Evolutionary conservation across 1,284 basidiomycete species (phyloP).

Genomic region (Fomitopsis palustris): DNA sequence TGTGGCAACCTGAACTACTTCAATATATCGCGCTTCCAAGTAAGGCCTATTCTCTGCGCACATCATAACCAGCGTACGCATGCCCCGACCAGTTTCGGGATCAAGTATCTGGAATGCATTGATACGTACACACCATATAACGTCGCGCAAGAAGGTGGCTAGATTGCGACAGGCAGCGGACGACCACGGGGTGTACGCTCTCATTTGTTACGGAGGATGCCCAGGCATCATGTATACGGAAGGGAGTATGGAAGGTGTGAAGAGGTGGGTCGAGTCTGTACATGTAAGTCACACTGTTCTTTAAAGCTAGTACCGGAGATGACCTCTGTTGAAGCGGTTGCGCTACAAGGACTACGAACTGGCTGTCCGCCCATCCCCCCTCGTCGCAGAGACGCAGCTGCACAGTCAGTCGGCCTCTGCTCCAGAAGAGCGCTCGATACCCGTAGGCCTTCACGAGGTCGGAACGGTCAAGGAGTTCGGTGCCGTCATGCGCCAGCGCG

Average conservation of each 20-base stretch:
- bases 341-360: constrained; percentile 1
- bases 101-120: background rate
- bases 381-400: background rate
- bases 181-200: background rate
- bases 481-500: background rate
- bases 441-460: background rate
- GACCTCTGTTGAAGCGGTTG: background rate
- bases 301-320: background rate
- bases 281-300: background rate
- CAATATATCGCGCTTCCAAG: too few relatives aligned
- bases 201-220: background rate
- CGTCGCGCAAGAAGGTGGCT: background rate
- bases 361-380: background rate
- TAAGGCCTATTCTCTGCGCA: too few relatives aligned
- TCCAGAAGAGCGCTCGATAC: background rate
- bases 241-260: background rate
- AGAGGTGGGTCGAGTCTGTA: background rate
- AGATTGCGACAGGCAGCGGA: background rate
- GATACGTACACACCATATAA: background rate
- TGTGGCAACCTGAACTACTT: too few relatives aligned
- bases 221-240: constrained; percentile 1
- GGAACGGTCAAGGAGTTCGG: background rate
- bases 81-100: background rate
- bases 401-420: background rate
- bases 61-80: too few relatives aligned